A percentile compares a stretch with the other conserved stretches of the same genome.
phyloP scores from a whole-genome alignment of 257 asterid genomes.

The Primulina huaijiensis region DNA sequence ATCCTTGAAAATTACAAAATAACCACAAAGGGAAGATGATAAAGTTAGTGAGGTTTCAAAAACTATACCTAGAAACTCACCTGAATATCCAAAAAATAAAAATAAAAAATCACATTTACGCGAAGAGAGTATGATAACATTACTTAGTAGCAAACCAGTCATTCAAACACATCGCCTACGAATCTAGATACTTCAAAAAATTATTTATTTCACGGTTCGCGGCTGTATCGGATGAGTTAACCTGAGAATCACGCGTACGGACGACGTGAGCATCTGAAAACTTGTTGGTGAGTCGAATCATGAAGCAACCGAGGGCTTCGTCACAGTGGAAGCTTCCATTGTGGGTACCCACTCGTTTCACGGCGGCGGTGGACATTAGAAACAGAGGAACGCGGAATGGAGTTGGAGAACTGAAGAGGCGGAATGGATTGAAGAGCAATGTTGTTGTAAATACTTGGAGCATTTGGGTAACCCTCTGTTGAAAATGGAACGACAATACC shows the following conservation, averaged over 20 bases:
- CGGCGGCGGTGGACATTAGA: conserved; percentile 49
- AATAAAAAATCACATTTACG: neutral
- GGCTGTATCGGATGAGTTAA: neutral
- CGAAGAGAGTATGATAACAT: neutral
- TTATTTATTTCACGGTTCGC: too few species aligned
- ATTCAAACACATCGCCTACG: neutral
- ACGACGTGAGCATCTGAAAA: conserved; percentile 66
- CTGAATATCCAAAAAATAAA: neutral
- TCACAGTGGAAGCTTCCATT: conserved; percentile 97
- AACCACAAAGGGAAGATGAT: neutral
- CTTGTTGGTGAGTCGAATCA: conserved; percentile 78
- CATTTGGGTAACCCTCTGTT: conserved; percentile 27
- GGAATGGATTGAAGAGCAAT: conserved; percentile 28
- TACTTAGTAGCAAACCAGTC: neutral
- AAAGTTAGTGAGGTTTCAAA: neutral
- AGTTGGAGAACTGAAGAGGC: conserved; percentile 27
- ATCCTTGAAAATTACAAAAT: neutral
- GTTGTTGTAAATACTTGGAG: conserved; percentile 44
- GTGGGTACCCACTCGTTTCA: conserved; percentile 80
- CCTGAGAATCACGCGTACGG: conserved; percentile 91
- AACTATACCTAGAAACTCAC: neutral
- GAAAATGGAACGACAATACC: too few species aligned
- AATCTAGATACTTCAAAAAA: neutral
- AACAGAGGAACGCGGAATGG: conserved; percentile 23
- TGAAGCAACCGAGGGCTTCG: conserved; percentile 95